Evolutionary conservation across 768 basidiomycete genomes (phyloP).

Genomic region (Psilocybe cyanescens): DNA sequence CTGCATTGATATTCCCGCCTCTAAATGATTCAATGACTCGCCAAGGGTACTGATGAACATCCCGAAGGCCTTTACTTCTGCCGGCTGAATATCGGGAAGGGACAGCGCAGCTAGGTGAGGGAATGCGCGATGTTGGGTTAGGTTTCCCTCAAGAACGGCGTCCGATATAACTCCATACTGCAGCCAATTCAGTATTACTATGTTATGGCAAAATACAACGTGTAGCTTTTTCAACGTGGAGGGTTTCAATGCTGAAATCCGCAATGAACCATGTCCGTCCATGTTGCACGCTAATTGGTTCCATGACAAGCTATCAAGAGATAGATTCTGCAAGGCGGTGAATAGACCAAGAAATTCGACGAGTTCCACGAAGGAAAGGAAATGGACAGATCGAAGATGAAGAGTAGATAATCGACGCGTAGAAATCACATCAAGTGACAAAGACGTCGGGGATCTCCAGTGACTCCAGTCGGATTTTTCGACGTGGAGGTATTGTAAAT

Average conservation of each 20-base stretch:
- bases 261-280: slow-evolving; percentile 4
- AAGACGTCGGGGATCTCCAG: slow-evolving; percentile 1
- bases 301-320: slow-evolving; percentile 53
- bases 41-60: slow-evolving; percentile 25
- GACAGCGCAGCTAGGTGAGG: slow-evolving; percentile 24
- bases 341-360: slow-evolving; percentile 56
- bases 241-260: background rate
- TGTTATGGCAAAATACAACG: slow-evolving; percentile 29
- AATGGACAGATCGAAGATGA: slow-evolving; percentile 39
- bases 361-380: slow-evolving; percentile 48
- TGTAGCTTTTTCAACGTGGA: slow-evolving; percentile 40
- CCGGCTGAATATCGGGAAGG: slow-evolving; percentile 34
- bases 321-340: slow-evolving; percentile 45
- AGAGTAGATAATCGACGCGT: slow-evolving; percentile 33
- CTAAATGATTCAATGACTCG: slow-evolving; percentile 31
- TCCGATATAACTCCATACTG: slow-evolving; percentile 26
- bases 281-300: slow-evolving; percentile 44
- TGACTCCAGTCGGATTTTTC: slow-evolving; percentile 5
- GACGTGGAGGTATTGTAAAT: slow-evolving; percentile 10
- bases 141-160: background rate
- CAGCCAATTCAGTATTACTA: slow-evolving; percentile 34
- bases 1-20: slow-evolving; percentile 27
- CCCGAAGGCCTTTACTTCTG: slow-evolving; percentile 27
- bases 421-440: background rate
- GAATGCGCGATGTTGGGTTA: slow-evolving; percentile 8